Conservation (phyloP, 1,139 yeast genomes). For the Arxiozyma heterogenica region DNA sequence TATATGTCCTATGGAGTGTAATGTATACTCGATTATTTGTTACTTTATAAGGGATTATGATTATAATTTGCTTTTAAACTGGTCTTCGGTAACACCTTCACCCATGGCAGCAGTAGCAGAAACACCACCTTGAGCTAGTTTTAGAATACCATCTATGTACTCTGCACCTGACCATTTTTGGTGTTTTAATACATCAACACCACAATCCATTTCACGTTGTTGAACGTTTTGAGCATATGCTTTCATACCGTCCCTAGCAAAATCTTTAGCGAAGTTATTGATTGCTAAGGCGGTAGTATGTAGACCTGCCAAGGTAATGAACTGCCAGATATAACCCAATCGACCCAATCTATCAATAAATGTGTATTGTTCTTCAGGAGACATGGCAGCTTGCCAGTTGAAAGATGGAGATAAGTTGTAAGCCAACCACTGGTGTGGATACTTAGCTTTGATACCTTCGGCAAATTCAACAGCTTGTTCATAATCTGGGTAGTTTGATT, state of each 20-base stretch:
- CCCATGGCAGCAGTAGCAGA: slow-evolving; percentile 98
- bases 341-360: slow-evolving; percentile 80
- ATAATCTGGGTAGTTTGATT: slow-evolving; percentile 90
- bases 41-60: neutral
- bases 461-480: slow-evolving; percentile 93
- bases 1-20: neutral
- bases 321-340: slow-evolving; percentile 96
- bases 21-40: too few species aligned
- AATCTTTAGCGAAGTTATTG: slow-evolving; percentile 74
- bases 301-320: slow-evolving; percentile 93
- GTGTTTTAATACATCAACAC: slow-evolving; percentile 94
- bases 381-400: slow-evolving; percentile 97
- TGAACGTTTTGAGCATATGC: slow-evolving; percentile 88
- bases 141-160: slow-evolving; percentile 84
- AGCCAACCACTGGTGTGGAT: slow-evolving; percentile 90
- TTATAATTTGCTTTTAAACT: slow-evolving; percentile 45
- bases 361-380: slow-evolving; percentile 77
- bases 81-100: slow-evolving; percentile 95
- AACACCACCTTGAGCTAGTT: slow-evolving; percentile 90
- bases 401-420: slow-evolving; percentile 94
- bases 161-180: slow-evolving; percentile 99
- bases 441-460: slow-evolving; percentile 71
- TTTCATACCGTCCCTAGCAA: slow-evolving; percentile 81
- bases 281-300: slow-evolving; percentile 93
- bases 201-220: slow-evolving; percentile 77